A percentile compares a stretch with the other conserved stretches of the same genome.
These are phyloP conservation scores for Porodaedalea pini DNA, from an alignment of 1,284 basidiomycete species.

Conservation along the genomic window DNA sequence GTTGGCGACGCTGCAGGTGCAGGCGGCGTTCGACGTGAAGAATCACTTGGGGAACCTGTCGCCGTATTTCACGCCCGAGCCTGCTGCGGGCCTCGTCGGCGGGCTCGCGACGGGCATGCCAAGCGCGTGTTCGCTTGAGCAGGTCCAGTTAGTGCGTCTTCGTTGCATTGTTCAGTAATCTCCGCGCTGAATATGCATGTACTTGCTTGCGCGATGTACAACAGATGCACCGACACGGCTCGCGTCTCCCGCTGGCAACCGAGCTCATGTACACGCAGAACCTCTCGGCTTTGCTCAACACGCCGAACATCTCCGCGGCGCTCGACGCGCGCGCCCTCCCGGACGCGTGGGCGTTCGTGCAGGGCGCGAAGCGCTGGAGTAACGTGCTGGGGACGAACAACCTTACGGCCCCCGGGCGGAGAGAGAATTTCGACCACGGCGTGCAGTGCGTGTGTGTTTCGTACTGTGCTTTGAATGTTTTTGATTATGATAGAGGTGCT, in stretches of 20 bases:
- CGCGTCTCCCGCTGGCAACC: constrained; percentile 34
- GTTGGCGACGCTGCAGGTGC: too few relatives aligned
- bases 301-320: constrained; percentile 30
- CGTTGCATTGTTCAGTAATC: neutral
- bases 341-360: constrained; percentile 36
- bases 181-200: neutral
- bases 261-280: constrained; percentile 35
- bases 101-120: constrained; percentile 36
- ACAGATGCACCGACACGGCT: constrained; percentile 44
- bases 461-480: constrained; percentile 4
- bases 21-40: constrained; percentile 7
- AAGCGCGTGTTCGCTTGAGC: constrained; percentile 41
- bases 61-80: constrained; percentile 36
- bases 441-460: constrained; percentile 31
- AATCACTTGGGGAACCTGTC: constrained; percentile 35
- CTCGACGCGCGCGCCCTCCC: constrained; percentile 31
- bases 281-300: constrained; percentile 36
- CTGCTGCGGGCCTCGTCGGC: constrained; percentile 17
- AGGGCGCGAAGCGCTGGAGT: constrained; percentile 34
- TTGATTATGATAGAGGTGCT: neutral
- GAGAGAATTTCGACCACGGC: constrained; percentile 43
- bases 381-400: constrained; percentile 38
- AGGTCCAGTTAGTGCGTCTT: constrained; percentile 38
- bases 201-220: neutral
- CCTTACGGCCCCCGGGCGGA: constrained; percentile 39